Evolutionary conservation across 116 monocot genomes (phyloP), one percentile per base, ranked within the genome.

Genomic region (Dioscorea cayenensis): DNA sequence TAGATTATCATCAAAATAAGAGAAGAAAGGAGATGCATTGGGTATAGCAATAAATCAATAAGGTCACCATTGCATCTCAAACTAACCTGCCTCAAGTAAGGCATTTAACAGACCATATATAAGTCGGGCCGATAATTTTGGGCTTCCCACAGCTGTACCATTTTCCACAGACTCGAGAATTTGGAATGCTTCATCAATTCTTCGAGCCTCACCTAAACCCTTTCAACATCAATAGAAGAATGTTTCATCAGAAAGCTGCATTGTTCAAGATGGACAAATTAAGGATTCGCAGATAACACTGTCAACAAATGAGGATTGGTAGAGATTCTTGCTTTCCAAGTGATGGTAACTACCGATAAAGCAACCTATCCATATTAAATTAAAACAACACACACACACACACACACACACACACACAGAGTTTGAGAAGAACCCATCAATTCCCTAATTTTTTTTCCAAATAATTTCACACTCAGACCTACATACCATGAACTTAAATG

Each of bases 171-270:
- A 78, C 77, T 93, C 92, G 66, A 93, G 86, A 52, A 93, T 77
- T 66, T 89, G 86, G 55, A 93, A 93, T 61, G 92, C 87, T 72
- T 89, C 84, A 81, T 93, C 92, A 35, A 93, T 68, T 75, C 83
- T 86, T 66, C 81, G 75, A 65, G 92, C 78, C 72, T 84, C 68
- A 67, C 89, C 92, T 75, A 93, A 82, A 49, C 89, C 92, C 89
- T 92, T 78, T 55, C 55, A 55, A 16, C 1, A 55, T n/a, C 55
- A 55, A 18, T 55, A 55, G 17, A 55, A 55, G 55, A 32, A 32
- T 18, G 16, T 3, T 55, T 55, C 17, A n/a, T 55, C n/a, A n/a
- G 55, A 16, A 16, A n/a, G 55, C 16, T n/a, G 55, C 18, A 55
- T 16, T 55, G n/a, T 55, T 55, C 5, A 18, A 55, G 55, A 55